Evolutionary conservation across 2,329 filamentous ascomycete species (phyloP), one percentile per base, ranked within the genome.

Genomic region (Lasiodiplodia sp.): DNA sequence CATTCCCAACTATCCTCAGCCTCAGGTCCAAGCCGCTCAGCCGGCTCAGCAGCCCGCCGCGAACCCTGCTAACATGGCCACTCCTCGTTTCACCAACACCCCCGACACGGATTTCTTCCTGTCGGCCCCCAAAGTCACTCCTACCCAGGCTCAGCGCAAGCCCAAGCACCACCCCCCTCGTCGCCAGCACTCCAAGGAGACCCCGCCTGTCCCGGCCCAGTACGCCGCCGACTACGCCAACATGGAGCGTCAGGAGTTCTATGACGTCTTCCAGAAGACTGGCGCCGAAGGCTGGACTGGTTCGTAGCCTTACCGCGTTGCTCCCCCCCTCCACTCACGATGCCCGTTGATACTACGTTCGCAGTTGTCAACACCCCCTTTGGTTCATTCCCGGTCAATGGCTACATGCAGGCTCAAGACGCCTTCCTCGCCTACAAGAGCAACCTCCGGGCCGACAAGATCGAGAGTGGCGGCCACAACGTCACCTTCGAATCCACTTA

Each of bases 101-200:
- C 70, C 70, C 10, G 73, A 72, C 67, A 71, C 73, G 52, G 72
- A 71, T 23, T 73, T 73, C 68, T 72, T 73, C 62, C 44, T 58
- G 18, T 53, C 58, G 18, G 56, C 68, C 21, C 56, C 49, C n/a
- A 49, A 56, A 51, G 21, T 23, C 7, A 18, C 37, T 25, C 51
- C 44, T 8, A 21, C 44, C 44, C n/a, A 65, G 51, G 7, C 21
- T 14, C 57, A 51, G 28, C 31, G 23, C 37, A 63, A 63, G 58
- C 18, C 60, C 25, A 51, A 37, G 58, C 12, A 47, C 40, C 56
- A 60, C 56, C 56, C 34, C 2, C 8, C 25, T 7, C 40, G 21
- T 18, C 58, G 18, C 18, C 60, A 64, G 47, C 25, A 28, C 4
- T 31, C 28, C 44, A 38, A 25, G 6, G 23, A 47, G 57, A 18